Percentiles rank a stretch among this genome's conserved stretches.
phyloP scores from a whole-genome alignment of 805 yeast genomes.

The Maudiozyma pseudohumilis region DNA sequence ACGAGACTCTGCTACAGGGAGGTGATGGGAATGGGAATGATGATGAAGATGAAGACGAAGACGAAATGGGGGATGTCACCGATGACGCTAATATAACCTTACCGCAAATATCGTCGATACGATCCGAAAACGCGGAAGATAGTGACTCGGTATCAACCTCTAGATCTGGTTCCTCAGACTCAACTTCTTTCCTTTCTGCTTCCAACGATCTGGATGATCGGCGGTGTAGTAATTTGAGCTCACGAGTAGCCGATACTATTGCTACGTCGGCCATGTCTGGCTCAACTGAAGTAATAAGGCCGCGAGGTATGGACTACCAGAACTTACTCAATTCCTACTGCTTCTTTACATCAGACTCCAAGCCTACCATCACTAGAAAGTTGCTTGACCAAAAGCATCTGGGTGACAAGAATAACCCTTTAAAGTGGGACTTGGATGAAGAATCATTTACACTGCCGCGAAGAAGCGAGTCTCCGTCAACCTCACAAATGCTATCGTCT shows the following conservation, averaged over 20 bases:
- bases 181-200: background rate
- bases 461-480: background rate
- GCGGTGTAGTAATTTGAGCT: background rate
- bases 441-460: background rate
- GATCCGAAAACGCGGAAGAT: conserved; percentile 1
- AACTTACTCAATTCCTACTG: conserved; percentile 5
- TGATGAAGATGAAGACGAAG: background rate
- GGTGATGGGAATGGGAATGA: background rate
- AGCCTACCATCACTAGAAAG: background rate
- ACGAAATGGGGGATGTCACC: background rate
- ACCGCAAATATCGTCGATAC: background rate
- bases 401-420: background rate
- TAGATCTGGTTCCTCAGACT: background rate
- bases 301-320: conserved; percentile 4
- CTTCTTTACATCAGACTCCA: conserved; percentile 3
- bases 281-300: background rate
- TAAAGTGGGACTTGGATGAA: too few relatives aligned
- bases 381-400: background rate
- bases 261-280: background rate
- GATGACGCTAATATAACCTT: background rate
- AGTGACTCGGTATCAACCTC: background rate
- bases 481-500: background rate
- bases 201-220: background rate
- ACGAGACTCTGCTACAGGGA: too few relatives aligned
- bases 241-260: conserved; percentile 1